Base-by-base conservation (phyloP, 2,329 filamentous ascomycete species). In the Colletotrichum destructivum region DNA sequence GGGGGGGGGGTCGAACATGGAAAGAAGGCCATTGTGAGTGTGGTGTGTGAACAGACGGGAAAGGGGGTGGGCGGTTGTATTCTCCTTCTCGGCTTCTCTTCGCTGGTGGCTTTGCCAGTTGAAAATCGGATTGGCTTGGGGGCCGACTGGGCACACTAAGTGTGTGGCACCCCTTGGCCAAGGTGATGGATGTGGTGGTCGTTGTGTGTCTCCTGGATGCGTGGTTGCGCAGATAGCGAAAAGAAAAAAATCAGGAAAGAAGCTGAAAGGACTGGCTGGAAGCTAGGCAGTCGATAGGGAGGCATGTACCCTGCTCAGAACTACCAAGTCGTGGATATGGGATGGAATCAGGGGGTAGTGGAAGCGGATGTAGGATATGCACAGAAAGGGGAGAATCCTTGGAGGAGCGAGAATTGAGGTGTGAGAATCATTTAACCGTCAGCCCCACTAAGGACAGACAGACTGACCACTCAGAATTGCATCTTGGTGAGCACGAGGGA, bases 1-100 rank as follows among this genome's bases (percentile, higher is more conserved):
- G 68, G 64, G 64, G 70, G 55, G 35, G 70, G 54, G 40, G 52
- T 49, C 66, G 54, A 66, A 66, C 60, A 59, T 44, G 67, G 66
- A 66, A 38, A 40, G n/a, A 62, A 71, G 47, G 11, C 54, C 56
- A 35, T 57, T 26, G 66, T 64, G 66, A 52, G 40, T 64, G 66
- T 51, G 21, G 49, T 59, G 51, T 40, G 68, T 54, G 68, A 63
- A 57, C 63, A 49, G 67, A 51, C 31, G 49, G n/a, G 69, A 69
- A 72, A 66, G 69, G 64, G 69, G 54, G 35, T 11, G 35, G 35
- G 35, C 35, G 35, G 35, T 64, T 55, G 69, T 11, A 9, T 26
- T 42, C 59, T 55, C 40, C 62, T 42, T 60, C 23, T 51, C 26
- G 62, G 15, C 26, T 52, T 66, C 56, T 67, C 26, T 47, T 67